Percentiles rank a stretch among this genome's conserved stretches.
Evolutionary conservation across 2,329 filamentous ascomycete species (phyloP).

Genomic region (Aureobasidium uvarum): DNA sequence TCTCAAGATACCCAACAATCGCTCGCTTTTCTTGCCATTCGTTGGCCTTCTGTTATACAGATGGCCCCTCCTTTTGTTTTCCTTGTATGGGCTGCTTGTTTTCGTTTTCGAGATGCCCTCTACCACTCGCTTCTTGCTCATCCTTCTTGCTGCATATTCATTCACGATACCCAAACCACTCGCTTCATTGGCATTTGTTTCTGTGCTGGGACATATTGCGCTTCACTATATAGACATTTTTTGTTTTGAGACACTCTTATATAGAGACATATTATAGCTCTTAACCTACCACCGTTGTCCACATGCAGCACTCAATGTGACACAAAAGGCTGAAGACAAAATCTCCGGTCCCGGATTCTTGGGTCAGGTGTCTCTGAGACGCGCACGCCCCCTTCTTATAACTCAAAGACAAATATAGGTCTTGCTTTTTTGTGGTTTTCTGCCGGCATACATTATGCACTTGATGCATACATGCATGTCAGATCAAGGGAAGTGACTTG

Average conservation of each 20-base stretch:
- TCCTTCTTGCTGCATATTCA: not conserved
- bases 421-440: too few species aligned
- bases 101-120: not conserved
- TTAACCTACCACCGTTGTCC: not conserved
- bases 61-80: not conserved
- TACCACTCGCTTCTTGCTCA: conserved; percentile 1
- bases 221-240: not conserved
- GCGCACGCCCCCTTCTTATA: not conserved
- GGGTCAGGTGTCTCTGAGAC: not conserved
- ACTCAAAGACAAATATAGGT: not conserved
- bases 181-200: not conserved
- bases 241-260: too few species aligned
- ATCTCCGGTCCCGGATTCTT: conserved; percentile 2
- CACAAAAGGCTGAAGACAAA: conserved; percentile 6
- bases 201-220: too few species aligned
- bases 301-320: not conserved
- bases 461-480: conserved; percentile 10
- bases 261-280: not conserved
- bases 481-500: not conserved
- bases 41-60: not conserved
- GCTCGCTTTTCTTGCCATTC: conserved; percentile 1
- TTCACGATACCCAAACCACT: conserved; percentile 1
- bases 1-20: conserved; percentile 10
- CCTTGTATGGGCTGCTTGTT: not conserved
- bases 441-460: not conserved